Evolutionary conservation across 352 stramenopile genomes (phyloP).

Genomic region (Globisporangium uncinulatum): DNA sequence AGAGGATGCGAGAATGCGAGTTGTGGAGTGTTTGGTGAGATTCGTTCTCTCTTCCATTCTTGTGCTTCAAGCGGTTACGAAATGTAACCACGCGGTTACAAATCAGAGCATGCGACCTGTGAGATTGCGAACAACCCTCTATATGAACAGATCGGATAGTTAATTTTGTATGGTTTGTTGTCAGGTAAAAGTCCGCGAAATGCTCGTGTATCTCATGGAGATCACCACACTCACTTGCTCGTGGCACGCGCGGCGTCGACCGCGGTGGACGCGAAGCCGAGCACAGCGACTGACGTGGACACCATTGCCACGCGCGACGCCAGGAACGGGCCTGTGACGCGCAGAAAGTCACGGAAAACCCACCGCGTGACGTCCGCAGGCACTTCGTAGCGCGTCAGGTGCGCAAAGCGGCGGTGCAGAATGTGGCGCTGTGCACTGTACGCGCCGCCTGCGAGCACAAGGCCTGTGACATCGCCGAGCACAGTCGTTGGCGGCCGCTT

Average conservation of each 20-base stretch:
- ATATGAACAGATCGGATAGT: background rate
- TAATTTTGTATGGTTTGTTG: background rate
- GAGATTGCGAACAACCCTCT: background rate
- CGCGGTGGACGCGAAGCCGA: slow-evolving; percentile 68
- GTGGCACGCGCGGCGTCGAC: slow-evolving; percentile 23
- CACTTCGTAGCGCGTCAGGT: slow-evolving; percentile 68
- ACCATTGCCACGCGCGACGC: slow-evolving; percentile 59
- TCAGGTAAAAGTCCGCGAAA: no score
- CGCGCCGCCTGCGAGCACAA: slow-evolving; percentile 24
- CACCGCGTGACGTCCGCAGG: slow-evolving; percentile 60
- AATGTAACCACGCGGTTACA: no score
- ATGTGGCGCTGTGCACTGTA: slow-evolving; percentile 50
- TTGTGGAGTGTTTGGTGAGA: background rate
- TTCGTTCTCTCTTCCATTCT: background rate
- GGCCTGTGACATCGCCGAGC: slow-evolving; percentile 28
- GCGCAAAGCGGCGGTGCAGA: slow-evolving; percentile 50
- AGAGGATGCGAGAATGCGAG: no score
- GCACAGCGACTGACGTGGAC: slow-evolving; percentile 52
- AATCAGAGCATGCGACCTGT: background rate
- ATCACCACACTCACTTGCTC: background rate
- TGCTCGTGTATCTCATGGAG: background rate
- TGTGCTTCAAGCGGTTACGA: background rate
- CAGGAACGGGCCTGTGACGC: slow-evolving; percentile 51
- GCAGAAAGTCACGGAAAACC: slow-evolving; percentile 64
- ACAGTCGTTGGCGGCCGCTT: slow-evolving; percentile 38